Evolutionary conservation across 208 protist species (phyloP).

Genomic region (Crithidia bombi): DNA sequence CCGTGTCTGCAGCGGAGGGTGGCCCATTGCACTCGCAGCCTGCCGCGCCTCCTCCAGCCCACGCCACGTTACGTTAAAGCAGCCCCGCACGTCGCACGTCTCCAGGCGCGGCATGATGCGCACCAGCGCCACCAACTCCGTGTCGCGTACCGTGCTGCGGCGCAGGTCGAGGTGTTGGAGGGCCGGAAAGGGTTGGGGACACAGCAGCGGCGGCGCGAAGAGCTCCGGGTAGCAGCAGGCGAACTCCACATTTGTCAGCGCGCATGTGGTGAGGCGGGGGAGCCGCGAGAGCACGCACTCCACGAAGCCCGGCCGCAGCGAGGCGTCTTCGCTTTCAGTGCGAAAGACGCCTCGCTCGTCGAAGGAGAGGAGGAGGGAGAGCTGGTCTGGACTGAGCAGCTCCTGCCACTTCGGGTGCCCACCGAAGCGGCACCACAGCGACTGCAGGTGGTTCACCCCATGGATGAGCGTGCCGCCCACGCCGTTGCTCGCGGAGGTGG

Average conservation of each 20-base stretch:
- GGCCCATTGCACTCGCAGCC: conserved; percentile 9
- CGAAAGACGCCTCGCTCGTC: conserved; percentile 4
- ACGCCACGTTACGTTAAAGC: conserved; percentile 14
- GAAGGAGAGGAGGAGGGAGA: conserved; percentile 16
- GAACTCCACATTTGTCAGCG: conserved; percentile 13
- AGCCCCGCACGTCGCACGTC: conserved; percentile 14
- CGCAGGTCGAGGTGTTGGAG: conserved; percentile 10
- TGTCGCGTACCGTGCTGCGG: conserved; percentile 15
- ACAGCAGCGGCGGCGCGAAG: conserved; percentile 10
- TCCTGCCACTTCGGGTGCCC: conserved; percentile 15
- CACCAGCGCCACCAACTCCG: conserved; percentile 8
- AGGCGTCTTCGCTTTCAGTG: background rate
- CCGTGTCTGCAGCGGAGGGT: conserved; percentile 1
- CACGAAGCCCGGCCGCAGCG: conserved; percentile 14
- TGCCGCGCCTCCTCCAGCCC: conserved; percentile 17
- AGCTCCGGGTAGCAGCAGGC: conserved; percentile 10
- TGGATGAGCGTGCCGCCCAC: background rate
- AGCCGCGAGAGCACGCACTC: conserved; percentile 18
- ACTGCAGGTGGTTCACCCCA: conserved; percentile 3
- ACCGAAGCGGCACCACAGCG: conserved; percentile 11
- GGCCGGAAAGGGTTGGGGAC: background rate
- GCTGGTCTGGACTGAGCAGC: conserved; percentile 13
- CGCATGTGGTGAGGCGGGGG: conserved; percentile 1
- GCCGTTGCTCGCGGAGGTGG: background rate
- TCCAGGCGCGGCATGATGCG: conserved; percentile 11